Evolutionary conservation across 441 rosid genomes (phyloP).

Genomic region (Hypseocharis bilobata): DNA sequence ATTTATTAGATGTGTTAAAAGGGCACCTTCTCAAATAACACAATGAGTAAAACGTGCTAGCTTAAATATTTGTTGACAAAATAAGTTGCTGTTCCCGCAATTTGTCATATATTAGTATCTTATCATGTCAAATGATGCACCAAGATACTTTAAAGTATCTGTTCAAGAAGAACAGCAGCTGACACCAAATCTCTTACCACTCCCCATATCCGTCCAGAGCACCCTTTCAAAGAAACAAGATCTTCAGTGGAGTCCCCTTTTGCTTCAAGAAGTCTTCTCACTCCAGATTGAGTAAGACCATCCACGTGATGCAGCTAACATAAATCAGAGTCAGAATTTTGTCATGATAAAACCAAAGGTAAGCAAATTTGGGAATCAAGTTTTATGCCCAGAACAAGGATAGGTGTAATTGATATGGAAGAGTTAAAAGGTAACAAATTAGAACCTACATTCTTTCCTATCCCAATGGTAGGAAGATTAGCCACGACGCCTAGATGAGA

Average conservation of each 20-base stretch:
- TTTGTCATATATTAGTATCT: neutral
- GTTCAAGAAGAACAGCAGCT: neutral
- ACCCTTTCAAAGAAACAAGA: constrained; percentile 47
- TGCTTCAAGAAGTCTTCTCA: constrained; percentile 44
- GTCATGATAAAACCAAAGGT: neutral
- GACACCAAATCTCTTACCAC: constrained; percentile 45
- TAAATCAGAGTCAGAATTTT: constrained; percentile 11
- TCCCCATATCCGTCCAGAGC: constrained; percentile 74
- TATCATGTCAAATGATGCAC: neutral
- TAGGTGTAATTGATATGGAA: neutral
- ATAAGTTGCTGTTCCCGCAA: neutral
- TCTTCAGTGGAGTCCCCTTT: constrained; percentile 37
- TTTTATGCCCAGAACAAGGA: neutral
- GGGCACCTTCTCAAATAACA: too few species aligned
- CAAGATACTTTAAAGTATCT: neutral
- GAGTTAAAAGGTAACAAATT: neutral
- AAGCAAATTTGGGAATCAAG: neutral
- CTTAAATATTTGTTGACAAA: too few species aligned
- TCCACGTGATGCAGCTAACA: constrained; percentile 77
- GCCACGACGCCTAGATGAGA: constrained; percentile 84
- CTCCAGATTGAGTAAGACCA: constrained; percentile 58
- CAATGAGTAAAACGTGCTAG: too few species aligned
- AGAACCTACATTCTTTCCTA: constrained; percentile 64
- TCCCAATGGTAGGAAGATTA: constrained; percentile 65
- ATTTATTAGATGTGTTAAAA: too few species aligned